These are phyloP conservation scores for Phytophthora pluvialis DNA, from an alignment of 352 stramenopile genomes.

Conservation along the genomic window DNA sequence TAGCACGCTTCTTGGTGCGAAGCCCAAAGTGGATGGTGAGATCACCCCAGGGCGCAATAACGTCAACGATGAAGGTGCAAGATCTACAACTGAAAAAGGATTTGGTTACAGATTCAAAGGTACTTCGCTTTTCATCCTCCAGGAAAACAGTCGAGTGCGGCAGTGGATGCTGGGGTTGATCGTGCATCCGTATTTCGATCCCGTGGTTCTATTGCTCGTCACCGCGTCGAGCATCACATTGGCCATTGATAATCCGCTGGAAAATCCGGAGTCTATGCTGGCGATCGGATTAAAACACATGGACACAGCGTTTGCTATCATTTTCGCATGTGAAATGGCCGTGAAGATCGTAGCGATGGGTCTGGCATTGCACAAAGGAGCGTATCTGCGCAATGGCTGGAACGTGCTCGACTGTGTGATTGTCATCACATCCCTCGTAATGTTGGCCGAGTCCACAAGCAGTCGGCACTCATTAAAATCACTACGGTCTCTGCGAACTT, in stretches of 20 bases:
- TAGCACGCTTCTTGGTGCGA: not conserved
- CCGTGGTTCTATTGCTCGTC: slow-evolving; percentile 77
- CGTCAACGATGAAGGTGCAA: not conserved
- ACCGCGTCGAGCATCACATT: slow-evolving; percentile 78
- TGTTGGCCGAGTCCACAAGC: slow-evolving; percentile 51
- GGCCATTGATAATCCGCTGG: slow-evolving; percentile 86
- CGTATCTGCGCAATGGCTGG: slow-evolving; percentile 89
- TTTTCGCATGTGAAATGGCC: slow-evolving; percentile 89
- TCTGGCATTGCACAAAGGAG: slow-evolving; percentile 62
- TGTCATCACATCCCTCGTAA: slow-evolving; percentile 79
- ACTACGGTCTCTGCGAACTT: slow-evolving; percentile 78
- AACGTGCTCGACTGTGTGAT: slow-evolving; percentile 91
- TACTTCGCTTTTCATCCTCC: slow-evolving; percentile 61
- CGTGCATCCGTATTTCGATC: slow-evolving; percentile 80
- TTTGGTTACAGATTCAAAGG: slow-evolving; percentile 7
- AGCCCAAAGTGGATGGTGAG: not conserved
- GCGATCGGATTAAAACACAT: slow-evolving; percentile 50
- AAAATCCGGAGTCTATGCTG: slow-evolving; percentile 49
- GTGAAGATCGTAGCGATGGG: slow-evolving; percentile 89
- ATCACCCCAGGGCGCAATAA: not conserved
- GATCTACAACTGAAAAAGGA: not conserved
- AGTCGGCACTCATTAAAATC: slow-evolving; percentile 57
- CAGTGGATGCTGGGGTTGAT: slow-evolving; percentile 55
- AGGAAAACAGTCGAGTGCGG: slow-evolving; percentile 41
- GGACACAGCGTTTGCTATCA: slow-evolving; percentile 73